Evolutionary conservation across 2,329 filamentous ascomycete species (phyloP).

Genomic region (Zymoseptoria ardabiliae): DNA sequence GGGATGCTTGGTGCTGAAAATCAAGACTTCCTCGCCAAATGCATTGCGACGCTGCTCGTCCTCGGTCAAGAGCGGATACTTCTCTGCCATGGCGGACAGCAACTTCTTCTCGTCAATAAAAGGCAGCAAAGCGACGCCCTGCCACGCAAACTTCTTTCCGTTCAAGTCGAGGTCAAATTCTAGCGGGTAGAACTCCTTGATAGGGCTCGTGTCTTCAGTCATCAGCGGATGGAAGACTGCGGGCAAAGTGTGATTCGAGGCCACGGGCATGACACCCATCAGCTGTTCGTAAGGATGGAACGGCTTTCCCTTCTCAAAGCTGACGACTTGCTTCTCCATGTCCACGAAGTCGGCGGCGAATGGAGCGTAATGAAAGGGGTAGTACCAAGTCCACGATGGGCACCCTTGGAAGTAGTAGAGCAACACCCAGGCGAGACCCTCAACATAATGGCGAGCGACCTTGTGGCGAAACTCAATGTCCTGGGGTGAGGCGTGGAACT

Average conservation of each 20-base stretch:
- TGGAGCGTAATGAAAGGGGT: slow-evolving; percentile 95
- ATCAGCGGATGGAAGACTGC: slow-evolving; percentile 84
- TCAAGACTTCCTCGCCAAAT: slow-evolving; percentile 69
- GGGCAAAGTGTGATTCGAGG: slow-evolving; percentile 85
- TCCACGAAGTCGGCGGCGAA: slow-evolving; percentile 93
- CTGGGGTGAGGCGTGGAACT: slow-evolving; percentile 76
- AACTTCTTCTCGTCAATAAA: slow-evolving; percentile 93
- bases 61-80: slow-evolving; percentile 69
- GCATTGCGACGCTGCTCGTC: slow-evolving; percentile 75
- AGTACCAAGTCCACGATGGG: slow-evolving; percentile 98
- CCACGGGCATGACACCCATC: slow-evolving; percentile 94
- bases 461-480: slow-evolving; percentile 81
- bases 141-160: slow-evolving; percentile 98
- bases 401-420: slow-evolving; percentile 98
- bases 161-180: slow-evolving; percentile 92
- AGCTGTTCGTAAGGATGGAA: slow-evolving; percentile 94
- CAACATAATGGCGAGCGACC: slow-evolving; percentile 85
- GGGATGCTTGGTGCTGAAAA: slow-evolving; percentile 76
- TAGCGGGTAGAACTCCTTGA: slow-evolving; percentile 95
- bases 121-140: slow-evolving; percentile 84
- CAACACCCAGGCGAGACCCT: slow-evolving; percentile 91
- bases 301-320: slow-evolving; percentile 75
- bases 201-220: slow-evolving; percentile 78
- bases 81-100: slow-evolving; percentile 71
- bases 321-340: slow-evolving; percentile 67